Evolutionary conservation across 768 basidiomycete species (phyloP).

Genomic region (Postia placenta): DNA sequence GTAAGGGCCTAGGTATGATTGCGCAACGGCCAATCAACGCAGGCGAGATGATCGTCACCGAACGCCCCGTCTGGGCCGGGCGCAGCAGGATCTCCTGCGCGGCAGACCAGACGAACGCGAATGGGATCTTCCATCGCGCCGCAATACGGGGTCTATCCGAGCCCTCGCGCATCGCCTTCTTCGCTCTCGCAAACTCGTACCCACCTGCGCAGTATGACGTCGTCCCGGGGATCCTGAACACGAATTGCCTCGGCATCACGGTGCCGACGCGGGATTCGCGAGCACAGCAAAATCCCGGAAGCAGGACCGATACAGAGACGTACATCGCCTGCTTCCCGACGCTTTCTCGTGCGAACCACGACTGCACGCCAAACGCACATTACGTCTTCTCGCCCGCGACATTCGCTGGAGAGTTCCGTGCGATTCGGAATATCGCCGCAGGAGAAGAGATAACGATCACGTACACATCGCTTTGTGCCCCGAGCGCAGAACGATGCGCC

Average conservation of each 20-base stretch:
- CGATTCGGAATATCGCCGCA: background rate
- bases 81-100: background rate
- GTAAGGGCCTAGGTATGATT: background rate
- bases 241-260: background rate
- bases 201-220: background rate
- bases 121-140: background rate
- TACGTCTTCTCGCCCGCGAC: background rate
- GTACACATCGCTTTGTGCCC: background rate
- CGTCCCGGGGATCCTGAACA: background rate
- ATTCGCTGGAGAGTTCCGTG: background rate
- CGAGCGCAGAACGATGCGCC: background rate
- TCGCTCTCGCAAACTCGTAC: background rate
- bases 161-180: background rate
- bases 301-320: background rate
- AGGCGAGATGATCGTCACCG: background rate
- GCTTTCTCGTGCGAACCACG: background rate
- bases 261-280: background rate
- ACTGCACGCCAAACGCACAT: background rate
- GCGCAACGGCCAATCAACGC: background rate
- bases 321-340: background rate
- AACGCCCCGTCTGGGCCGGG: background rate
- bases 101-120: background rate
- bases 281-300: background rate
- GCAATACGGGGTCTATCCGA: background rate
- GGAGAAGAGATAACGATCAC: conserved; percentile 5